Base-by-base conservation (phyloP, 495 filamentous ascomycete species). In the Daldinia bambusicola region DNA sequence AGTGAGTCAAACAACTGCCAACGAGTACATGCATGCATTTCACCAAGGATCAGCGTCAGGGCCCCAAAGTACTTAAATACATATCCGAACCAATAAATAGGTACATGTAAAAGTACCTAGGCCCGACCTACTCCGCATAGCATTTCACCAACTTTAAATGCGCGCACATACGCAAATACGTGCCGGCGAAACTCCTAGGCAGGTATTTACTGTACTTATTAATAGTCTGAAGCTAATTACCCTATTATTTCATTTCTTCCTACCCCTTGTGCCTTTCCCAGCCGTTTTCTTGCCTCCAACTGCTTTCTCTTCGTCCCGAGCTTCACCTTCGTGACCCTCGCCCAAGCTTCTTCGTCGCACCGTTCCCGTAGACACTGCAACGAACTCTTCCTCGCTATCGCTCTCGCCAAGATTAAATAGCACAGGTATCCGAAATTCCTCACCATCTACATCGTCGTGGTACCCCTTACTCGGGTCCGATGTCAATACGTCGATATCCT, bases 401-500 rank as follows among this genome's bases (percentile, higher is more conserved):
- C 84, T 88, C 63, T 91, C 91, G 38, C 87, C 89, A 52, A 97
- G 84, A 74, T 97, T 92, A 52, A 96, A 84, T 16, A 97, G 81
- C 1, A 98, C 90, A 4, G 95, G 95, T 89, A 99, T 93, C 34
- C 87, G 84, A 80, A 97, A 99, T 14, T 69, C 74, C 34, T 63
- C 32, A 1, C 82, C 80, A 43, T 87, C 86, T 30, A 84, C 79
- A 4, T 89, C 90, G 31, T 86, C 82, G 9, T 80, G 80, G 34
- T 85, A 82, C 10, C 81, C 86, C 65, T 91, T 91, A 13, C 84
- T 82, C 14, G 87, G 85, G 58, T 93, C 91, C 50, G 92, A 81
- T 0, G 91, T 93, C 48, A 97, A 79, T 0, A 95, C 93, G 75
- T 99, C 96, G 0, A 97, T 89, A 55, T 91, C 89, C 75, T 97